Percentiles rank a stretch among this genome's conserved stretches.
These are phyloP conservation scores for Leucosporidium yakuticum DNA, from an alignment of 768 basidiomycete species.

Conservation along the genomic window DNA sequence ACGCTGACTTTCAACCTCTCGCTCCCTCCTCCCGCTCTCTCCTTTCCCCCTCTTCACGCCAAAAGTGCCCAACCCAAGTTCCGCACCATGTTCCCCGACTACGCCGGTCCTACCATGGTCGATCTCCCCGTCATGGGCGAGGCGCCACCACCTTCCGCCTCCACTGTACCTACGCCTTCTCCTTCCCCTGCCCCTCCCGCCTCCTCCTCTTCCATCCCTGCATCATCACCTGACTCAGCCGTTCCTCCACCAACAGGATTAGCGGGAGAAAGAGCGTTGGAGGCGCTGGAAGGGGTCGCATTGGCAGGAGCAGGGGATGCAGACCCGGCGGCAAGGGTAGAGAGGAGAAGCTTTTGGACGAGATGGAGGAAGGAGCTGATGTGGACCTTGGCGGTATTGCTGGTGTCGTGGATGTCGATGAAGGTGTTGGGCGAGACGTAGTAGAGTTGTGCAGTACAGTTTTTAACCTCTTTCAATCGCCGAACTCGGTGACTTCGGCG, in stretches of 20 bases:
- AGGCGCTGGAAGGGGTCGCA: background rate
- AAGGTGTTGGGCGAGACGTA: background rate
- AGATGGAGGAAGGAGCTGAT: background rate
- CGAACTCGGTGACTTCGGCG: too few relatives aligned
- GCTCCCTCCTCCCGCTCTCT: conserved; percentile 2
- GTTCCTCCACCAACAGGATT: background rate
- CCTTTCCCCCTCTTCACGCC: background rate
- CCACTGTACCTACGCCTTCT: too few relatives aligned
- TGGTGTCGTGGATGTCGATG: background rate
- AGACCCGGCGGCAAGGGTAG: too few relatives aligned
- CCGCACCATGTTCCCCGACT: conserved; percentile 50
- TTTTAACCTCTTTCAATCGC: too few relatives aligned
- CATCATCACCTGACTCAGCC: background rate
- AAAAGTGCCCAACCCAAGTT: conserved; percentile 34
- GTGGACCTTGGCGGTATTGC: background rate
- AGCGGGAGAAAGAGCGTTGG: background rate
- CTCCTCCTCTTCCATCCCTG: background rate
- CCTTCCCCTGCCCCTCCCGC: background rate
- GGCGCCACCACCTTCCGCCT: background rate
- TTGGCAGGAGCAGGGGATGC: background rate
- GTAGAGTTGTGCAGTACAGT: too few relatives aligned
- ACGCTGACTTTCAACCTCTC: background rate
- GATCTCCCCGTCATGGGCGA: conserved; percentile 83
- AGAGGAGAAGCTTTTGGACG: background rate
- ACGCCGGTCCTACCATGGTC: conserved; percentile 58